phyloP scores from a whole-genome alignment of 2,329 filamentous ascomycete genomes.

The Aspergillus sclerotialis region DNA sequence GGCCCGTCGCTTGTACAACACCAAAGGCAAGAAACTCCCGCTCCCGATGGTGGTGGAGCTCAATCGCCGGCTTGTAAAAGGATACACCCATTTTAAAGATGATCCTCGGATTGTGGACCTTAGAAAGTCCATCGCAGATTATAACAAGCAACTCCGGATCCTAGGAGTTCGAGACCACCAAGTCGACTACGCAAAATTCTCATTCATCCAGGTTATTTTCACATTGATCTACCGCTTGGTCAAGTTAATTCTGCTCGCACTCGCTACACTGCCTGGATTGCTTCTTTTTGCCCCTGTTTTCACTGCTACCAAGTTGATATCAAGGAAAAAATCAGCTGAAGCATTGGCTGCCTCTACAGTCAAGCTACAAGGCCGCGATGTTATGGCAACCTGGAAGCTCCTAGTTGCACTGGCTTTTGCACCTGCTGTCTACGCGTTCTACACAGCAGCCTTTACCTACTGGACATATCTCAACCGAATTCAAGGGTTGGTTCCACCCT shows the following conservation, averaged over 20 bases:
- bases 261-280: slow-evolving; percentile 78
- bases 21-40: slow-evolving; percentile 86
- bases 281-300: slow-evolving; percentile 86
- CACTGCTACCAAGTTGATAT: slow-evolving; percentile 74
- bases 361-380: slow-evolving; percentile 80
- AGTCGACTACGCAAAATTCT: slow-evolving; percentile 83
- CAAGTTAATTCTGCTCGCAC: slow-evolving; percentile 69
- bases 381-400: slow-evolving; percentile 92
- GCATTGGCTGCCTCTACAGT: slow-evolving; percentile 80
- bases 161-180: slow-evolving; percentile 90
- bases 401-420: slow-evolving; percentile 79
- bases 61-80: slow-evolving; percentile 82
- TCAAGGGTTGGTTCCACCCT: slow-evolving; percentile 72
- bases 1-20: slow-evolving; percentile 85
- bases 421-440: slow-evolving; percentile 73
- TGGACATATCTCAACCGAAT: slow-evolving; percentile 77
- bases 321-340: slow-evolving; percentile 71
- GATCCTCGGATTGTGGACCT: slow-evolving; percentile 75
- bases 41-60: slow-evolving; percentile 89
- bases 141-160: slow-evolving; percentile 80
- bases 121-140: slow-evolving; percentile 68
- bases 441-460: slow-evolving; percentile 65
- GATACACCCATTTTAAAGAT: slow-evolving; percentile 87
- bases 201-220: slow-evolving; percentile 65
- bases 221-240: slow-evolving; percentile 71